A percentile compares a stretch with the other conserved stretches of the same genome.
These are phyloP conservation scores for Stephania japonica DNA, from an alignment of 164 flowering plant species.

Conservation along the genomic window DNA sequence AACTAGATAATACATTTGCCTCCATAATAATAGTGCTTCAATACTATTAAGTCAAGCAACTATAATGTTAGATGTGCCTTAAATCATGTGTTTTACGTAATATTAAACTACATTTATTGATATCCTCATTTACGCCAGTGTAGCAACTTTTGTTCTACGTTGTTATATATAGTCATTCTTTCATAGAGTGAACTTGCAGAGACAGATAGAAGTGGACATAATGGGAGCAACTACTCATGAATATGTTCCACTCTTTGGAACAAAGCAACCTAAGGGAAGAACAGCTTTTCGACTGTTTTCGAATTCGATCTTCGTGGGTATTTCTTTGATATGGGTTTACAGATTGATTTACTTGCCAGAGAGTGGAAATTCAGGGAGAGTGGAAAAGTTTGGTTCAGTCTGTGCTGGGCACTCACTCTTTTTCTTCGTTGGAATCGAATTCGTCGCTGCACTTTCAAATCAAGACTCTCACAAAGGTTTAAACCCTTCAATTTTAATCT, in stretches of 20 bases:
- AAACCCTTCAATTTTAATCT: too few species aligned
- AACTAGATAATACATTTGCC: too few species aligned
- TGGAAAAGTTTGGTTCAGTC: constrained; percentile 37
- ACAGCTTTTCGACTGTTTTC: constrained; percentile 15
- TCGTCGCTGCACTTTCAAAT: constrained; percentile 28
- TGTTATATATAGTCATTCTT: too few species aligned
- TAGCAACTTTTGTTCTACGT: too few species aligned
- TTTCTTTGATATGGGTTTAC: constrained; percentile 24
- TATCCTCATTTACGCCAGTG: too few species aligned
- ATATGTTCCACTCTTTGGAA: constrained; percentile 25
- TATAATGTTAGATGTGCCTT: too few species aligned
- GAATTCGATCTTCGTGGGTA: constrained; percentile 16
- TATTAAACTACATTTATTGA: too few species aligned
- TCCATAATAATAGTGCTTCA: too few species aligned
- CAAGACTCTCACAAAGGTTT: constrained; percentile 38
- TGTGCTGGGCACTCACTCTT: constrained; percentile 30
- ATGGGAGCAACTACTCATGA: background rate
- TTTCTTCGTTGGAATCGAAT: constrained; percentile 28
- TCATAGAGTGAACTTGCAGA: background rate
- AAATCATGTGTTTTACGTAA: too few species aligned
- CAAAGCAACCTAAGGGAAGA: constrained; percentile 19
- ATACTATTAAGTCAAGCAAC: too few species aligned
- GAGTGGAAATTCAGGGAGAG: constrained; percentile 12
- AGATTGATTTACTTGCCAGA: constrained; percentile 23
- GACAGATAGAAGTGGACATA: background rate